phyloP scores from a whole-genome alignment of 805 yeast species.

The Lachancea sp. region DNA sequence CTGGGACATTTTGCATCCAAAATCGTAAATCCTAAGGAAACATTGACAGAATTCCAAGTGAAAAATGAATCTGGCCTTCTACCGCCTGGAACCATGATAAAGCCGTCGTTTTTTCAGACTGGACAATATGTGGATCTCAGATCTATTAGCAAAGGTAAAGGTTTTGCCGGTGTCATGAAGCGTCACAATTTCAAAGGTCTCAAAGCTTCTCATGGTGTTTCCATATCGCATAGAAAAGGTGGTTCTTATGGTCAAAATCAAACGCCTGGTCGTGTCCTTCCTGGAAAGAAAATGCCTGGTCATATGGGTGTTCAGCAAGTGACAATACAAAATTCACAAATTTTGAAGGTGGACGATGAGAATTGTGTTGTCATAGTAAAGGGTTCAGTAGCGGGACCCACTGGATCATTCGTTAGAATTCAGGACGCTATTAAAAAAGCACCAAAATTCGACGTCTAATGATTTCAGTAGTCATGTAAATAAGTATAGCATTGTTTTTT shows the following conservation, averaged over 20 bases:
- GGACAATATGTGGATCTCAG: slow-evolving; percentile 83
- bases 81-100: slow-evolving; percentile 70
- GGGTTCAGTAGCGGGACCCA: slow-evolving; percentile 91
- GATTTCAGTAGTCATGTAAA: slow-evolving; percentile 1
- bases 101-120: slow-evolving; percentile 73
- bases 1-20: slow-evolving; percentile 77
- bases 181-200: slow-evolving; percentile 86
- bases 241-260: slow-evolving; percentile 97
- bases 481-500: neutral
- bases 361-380: slow-evolving; percentile 76
- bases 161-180: slow-evolving; percentile 97
- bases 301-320: slow-evolving; percentile 77
- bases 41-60: slow-evolving; percentile 74
- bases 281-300: slow-evolving; percentile 98
- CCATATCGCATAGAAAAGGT: slow-evolving; percentile 87
- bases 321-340: slow-evolving; percentile 70
- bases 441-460: slow-evolving; percentile 3
- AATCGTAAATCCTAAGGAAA: slow-evolving; percentile 74
- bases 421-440: slow-evolving; percentile 65
- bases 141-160: slow-evolving; percentile 85
- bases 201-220: slow-evolving; percentile 92
- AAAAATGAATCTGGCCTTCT: slow-evolving; percentile 57
- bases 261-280: slow-evolving; percentile 91
- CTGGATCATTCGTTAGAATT: slow-evolving; percentile 63
- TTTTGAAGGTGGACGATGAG: slow-evolving; percentile 73